Conservation (phyloP, 2,329 filamentous ascomycete genomes). For the Hypoxylon sp. region DNA sequence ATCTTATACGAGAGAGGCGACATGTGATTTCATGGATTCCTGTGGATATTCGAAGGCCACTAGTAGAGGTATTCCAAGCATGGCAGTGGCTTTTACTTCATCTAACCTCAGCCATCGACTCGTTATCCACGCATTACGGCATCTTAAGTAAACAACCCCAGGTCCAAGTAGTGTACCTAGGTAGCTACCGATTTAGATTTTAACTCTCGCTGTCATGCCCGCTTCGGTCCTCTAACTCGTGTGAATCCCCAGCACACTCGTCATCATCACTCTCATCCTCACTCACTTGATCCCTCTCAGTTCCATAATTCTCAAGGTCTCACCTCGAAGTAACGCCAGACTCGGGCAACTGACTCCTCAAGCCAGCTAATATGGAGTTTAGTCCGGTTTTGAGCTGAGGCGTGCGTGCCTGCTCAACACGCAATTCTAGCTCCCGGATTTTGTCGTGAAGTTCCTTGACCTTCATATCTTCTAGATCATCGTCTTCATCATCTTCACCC, state of each 20-base stretch:
- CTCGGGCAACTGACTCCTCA: slow-evolving; percentile 48
- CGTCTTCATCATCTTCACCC: slow-evolving; percentile 42
- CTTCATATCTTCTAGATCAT: slow-evolving; percentile 40
- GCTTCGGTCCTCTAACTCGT: slow-evolving; percentile 21
- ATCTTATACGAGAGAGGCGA: slow-evolving; percentile 2
- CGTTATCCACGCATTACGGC: slow-evolving; percentile 1
- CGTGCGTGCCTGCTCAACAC: slow-evolving; percentile 46
- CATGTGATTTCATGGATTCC: neutral
- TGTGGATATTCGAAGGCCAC: neutral
- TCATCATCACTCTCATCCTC: slow-evolving; percentile 24
- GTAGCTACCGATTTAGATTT: slow-evolving; percentile 12
- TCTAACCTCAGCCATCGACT: neutral
- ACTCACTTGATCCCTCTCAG: slow-evolving; percentile 4
- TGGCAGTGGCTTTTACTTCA: neutral
- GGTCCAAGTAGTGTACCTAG: neutral
- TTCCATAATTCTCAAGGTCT: neutral
- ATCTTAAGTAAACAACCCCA: neutral
- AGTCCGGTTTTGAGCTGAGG: slow-evolving; percentile 52
- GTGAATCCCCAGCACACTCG: neutral
- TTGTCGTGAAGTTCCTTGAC: slow-evolving; percentile 51
- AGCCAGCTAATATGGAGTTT: slow-evolving; percentile 47
- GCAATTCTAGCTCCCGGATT: slow-evolving; percentile 51
- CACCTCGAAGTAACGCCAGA: neutral
- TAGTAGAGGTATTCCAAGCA: neutral
- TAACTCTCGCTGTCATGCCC: slow-evolving; percentile 28